phyloP scores from a whole-genome alignment of 495 filamentous ascomycete genomes.

The Tuber melanosporum region DNA sequence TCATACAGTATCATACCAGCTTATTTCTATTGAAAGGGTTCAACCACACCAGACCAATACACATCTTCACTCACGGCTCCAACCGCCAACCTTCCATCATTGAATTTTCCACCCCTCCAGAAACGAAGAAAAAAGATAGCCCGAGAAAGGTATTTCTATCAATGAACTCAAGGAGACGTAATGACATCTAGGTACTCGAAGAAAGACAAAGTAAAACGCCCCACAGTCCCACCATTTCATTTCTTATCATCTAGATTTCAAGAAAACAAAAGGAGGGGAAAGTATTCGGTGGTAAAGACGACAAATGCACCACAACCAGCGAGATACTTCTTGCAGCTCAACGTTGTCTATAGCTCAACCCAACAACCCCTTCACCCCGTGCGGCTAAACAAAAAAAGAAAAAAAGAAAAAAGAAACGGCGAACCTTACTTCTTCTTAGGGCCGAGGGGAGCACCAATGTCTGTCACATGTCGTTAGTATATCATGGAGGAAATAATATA shows the following conservation, averaged over 20 bases:
- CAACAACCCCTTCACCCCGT: constrained; percentile 21
- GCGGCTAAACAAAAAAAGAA: constrained; percentile 32
- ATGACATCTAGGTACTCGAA: constrained; percentile 1
- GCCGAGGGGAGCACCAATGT: constrained; percentile 39
- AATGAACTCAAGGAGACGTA: not conserved
- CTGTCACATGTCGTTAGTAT: constrained; percentile 18
- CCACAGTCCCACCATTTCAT: not conserved
- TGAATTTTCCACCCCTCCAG: not conserved
- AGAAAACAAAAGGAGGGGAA: not conserved
- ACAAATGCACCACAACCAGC: not conserved
- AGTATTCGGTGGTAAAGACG: not conserved
- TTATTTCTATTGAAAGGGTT: not conserved
- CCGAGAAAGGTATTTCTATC: not conserved
- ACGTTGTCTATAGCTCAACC: not conserved
- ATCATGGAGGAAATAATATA: not conserved
- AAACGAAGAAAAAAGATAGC: not conserved
- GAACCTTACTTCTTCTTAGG: constrained; percentile 39
- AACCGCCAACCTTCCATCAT: not conserved
- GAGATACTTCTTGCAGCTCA: not conserved
- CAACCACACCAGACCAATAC: not conserved
- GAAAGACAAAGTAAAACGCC: constrained; percentile 5
- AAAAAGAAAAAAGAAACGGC: constrained; percentile 16
- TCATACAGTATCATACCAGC: not conserved
- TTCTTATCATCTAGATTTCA: not conserved
- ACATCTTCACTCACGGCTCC: not conserved